A percentile compares a stretch with the other conserved stretches of the same genome.
Conservation (phyloP, 2,329 filamentous ascomycete species). For the Fusarium udum region DNA sequence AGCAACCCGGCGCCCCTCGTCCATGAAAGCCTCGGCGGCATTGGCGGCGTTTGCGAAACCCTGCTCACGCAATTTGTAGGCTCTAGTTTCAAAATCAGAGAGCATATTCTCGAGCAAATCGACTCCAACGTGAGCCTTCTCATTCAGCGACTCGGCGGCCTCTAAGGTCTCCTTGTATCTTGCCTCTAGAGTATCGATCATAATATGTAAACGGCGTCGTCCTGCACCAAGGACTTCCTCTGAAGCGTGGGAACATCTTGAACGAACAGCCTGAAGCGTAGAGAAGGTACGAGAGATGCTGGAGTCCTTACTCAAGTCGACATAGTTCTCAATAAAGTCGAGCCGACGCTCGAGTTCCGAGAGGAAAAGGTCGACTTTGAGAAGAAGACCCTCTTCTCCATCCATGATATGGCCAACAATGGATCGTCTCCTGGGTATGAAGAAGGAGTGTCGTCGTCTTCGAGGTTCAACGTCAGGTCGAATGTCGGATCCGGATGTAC, state of each 20-base stretch:
- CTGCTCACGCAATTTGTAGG: constrained; percentile 80
- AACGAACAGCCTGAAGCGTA: constrained; percentile 85
- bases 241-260: constrained; percentile 88
- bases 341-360: constrained; percentile 86
- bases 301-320: constrained; percentile 83
- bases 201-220: constrained; percentile 81
- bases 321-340: constrained; percentile 88
- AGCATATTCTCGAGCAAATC: constrained; percentile 87
- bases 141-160: constrained; percentile 86
- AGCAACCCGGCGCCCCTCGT: constrained; percentile 80
- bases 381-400: constrained; percentile 67
- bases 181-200: constrained; percentile 91
- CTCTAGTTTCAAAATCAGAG: constrained; percentile 83
- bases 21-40: constrained; percentile 77
- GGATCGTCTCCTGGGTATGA: constrained; percentile 65
- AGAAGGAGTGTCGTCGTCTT: constrained; percentile 65
- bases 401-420: constrained; percentile 70
- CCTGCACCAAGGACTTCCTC: constrained; percentile 91
- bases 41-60: constrained; percentile 74
- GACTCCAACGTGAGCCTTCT: constrained; percentile 89
- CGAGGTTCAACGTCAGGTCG: constrained; percentile 44
- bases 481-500: constrained; percentile 54
- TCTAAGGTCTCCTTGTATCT: constrained; percentile 87
- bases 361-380: constrained; percentile 81
- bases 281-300: constrained; percentile 86